Percentiles rank a stretch among this genome's conserved stretches.
Conservation (phyloP, 2,329 filamentous ascomycete species). For the Cercospora berteroae region DNA sequence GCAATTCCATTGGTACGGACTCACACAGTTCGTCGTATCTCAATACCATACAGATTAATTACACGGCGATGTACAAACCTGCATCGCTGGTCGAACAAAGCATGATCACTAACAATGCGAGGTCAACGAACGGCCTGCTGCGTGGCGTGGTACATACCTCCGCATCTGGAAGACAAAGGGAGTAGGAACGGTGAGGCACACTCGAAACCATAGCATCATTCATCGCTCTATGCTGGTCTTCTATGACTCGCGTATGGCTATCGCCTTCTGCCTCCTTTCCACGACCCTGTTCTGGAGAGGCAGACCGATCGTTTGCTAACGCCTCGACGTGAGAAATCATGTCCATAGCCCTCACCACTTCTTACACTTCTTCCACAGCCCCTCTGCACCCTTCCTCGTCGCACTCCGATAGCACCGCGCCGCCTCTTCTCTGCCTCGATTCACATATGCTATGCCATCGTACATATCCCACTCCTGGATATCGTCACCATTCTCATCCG, state of each 20-base stretch:
- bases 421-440: conserved; percentile 6
- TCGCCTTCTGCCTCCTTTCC: neutral
- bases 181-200: neutral
- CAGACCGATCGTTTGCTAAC: neutral
- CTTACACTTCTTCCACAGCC: neutral
- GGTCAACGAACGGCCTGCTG: neutral
- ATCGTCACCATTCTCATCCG: neutral
- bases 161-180: neutral
- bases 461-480: neutral
- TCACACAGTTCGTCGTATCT: neutral
- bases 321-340: neutral
- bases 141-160: neutral
- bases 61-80: too few species aligned
- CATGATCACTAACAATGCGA: too few species aligned
- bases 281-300: neutral
- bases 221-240: neutral
- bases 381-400: neutral
- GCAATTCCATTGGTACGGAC: neutral
- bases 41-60: neutral
- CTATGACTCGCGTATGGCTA: neutral
- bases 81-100: too few species aligned
- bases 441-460: neutral
- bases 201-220: neutral
- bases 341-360: neutral
- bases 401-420: conserved; percentile 3